Base-by-base conservation (phyloP, 192 early-diverging fungal genomes). In the Rhizophagus sp. region DNA sequence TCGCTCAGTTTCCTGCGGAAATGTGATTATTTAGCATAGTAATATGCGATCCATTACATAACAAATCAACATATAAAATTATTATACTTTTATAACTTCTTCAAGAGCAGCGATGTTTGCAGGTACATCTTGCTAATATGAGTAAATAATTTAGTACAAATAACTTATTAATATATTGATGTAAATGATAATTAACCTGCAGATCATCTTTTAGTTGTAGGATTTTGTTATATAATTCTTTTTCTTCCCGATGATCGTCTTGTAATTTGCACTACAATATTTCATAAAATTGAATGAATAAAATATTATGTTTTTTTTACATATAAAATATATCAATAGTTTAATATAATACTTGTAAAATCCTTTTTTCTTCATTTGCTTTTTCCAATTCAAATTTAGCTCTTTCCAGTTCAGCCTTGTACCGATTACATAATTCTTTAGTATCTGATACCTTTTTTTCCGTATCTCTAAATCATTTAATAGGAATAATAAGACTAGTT, bases 101-200 rank as follows among this genome's bases (percentile, higher is more conserved):
- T 91, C 89, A 52, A 91, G 85, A 34, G 90, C 88, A 0, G 85
- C 80, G 67, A 93, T 81, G 78, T 93, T 90, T 22, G 88, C 88
- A 1, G 91, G 90, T 75, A 92, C 89, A 24, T 91, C 86, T 81
- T 92, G 90, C 78, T 85, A 85, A 25, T 36, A 39, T 13, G 9
- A 73, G 13, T 61, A 73, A 76, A 63, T 36, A 3, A 36, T 3
- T 33, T 62, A 76, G 30, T 44, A 25, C 11, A 34, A 76, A 73
- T 17, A n/a, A 44, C 19, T 22, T 39, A 41, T 10, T 10, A 57
- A 70, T n/a, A 65, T n/a, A 65, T 24, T 52, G 2, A 61, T 25
- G 15, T 27, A 13, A 57, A 8, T 15, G 61, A 25, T 13, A 34
- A 27, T 27, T 49, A 78, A 78, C 76, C 76, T 78, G 63, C 17